phyloP scores from a whole-genome alignment of 495 filamentous ascomycete genomes.

The Apodospora peruviana region DNA sequence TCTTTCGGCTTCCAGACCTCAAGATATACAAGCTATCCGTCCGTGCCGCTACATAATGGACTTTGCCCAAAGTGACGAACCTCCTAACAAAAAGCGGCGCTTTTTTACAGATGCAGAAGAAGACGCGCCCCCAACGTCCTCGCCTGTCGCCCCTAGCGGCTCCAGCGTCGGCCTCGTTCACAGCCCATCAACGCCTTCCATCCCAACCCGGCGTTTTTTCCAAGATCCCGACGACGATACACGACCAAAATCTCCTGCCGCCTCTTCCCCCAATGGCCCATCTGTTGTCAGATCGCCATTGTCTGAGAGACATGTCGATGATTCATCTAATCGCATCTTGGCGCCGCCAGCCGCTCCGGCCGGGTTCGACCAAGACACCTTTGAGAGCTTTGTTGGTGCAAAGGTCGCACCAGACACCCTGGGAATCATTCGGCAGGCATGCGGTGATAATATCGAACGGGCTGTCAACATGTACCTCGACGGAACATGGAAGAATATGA shows the following conservation, averaged over 20 bases:
- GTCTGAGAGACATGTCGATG: conserved; percentile 11
- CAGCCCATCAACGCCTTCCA: not conserved
- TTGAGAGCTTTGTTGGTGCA: conserved; percentile 66
- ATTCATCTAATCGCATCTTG: conserved; percentile 3
- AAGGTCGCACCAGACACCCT: conserved; percentile 50
- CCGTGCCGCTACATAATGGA: too few relatives aligned
- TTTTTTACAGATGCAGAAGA: conserved; percentile 64
- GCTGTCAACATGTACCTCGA: conserved; percentile 88
- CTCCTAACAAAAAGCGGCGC: conserved; percentile 72
- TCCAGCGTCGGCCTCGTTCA: not conserved
- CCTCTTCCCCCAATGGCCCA: not conserved
- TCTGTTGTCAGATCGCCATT: conserved; percentile 11
- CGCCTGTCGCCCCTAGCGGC: not conserved
- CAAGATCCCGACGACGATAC: conserved; percentile 1
- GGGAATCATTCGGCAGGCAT: conserved; percentile 47
- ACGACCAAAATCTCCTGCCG: not conserved
- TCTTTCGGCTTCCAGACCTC: too few relatives aligned
- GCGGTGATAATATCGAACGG: conserved; percentile 56
- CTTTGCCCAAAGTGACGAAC: conserved; percentile 48
- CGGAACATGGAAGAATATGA: conserved; percentile 73
- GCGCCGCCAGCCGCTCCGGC: conserved; percentile 4
- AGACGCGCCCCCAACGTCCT: conserved; percentile 5
- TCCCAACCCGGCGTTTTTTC: conserved; percentile 4
- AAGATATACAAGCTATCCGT: too few relatives aligned
- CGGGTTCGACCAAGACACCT: conserved; percentile 61